Percentiles rank a stretch among this genome's conserved stretches.
These are phyloP conservation scores for Tuber calosporum DNA, from an alignment of 495 filamentous ascomycete genomes.

Conservation along the genomic window DNA sequence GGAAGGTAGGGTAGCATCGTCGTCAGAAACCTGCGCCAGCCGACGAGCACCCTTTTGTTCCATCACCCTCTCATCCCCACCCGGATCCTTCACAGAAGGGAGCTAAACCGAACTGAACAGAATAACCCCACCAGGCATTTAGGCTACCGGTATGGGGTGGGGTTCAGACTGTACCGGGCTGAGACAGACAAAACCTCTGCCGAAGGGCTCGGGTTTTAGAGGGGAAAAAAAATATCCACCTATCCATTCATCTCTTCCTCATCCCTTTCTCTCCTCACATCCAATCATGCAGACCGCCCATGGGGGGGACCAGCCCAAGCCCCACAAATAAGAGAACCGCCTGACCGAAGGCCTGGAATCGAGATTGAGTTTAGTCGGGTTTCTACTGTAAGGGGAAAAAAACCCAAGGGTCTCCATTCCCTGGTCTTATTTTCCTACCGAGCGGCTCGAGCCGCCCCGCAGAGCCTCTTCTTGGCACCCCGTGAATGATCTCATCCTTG, in stretches of 20 bases:
- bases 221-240: background rate
- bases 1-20: background rate
- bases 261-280: background rate
- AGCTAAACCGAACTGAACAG: background rate
- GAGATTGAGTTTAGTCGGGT: constrained; percentile 6
- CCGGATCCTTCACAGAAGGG: background rate
- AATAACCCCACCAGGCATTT: background rate
- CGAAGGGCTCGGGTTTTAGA: background rate
- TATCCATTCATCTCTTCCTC: background rate
- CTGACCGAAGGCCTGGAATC: background rate
- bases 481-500: background rate
- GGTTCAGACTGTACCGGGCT: background rate
- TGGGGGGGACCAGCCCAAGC: background rate
- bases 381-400: background rate
- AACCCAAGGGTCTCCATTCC: constrained; percentile 1
- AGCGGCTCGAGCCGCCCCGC: constrained; percentile 4
- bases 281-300: background rate
- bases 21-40: background rate
- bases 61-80: background rate
- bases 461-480: background rate
- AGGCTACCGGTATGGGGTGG: background rate
- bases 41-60: background rate
- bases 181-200: background rate
- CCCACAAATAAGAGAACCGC: background rate
- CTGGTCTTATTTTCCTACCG: background rate